Conservation (phyloP, 345 rosid species). For the Hypericum perforatum region DNA sequence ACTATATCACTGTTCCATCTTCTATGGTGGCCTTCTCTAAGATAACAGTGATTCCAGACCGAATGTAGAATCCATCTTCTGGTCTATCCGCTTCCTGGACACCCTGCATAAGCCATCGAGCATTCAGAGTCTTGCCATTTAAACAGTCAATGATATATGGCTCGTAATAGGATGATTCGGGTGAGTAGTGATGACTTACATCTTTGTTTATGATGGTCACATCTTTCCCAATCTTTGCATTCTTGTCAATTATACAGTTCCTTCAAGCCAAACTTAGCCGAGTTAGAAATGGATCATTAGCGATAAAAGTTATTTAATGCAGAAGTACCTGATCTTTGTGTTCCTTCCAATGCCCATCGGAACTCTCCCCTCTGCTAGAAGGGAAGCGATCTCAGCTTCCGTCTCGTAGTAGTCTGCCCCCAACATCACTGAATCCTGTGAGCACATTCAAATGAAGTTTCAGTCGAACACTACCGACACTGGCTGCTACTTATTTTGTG, state of each 20-base stretch:
- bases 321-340: conserved; percentile 58
- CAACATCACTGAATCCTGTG: conserved; percentile 78
- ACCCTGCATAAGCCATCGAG: conserved; percentile 30
- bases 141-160: too few species aligned
- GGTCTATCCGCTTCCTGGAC: conserved; percentile 82
- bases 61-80: conserved; percentile 69
- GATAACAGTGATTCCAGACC: conserved; percentile 63
- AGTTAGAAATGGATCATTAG: background rate
- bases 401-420: conserved; percentile 93
- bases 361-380: conserved; percentile 73
- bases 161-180: too few species aligned
- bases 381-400: conserved; percentile 82
- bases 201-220: conserved; percentile 70
- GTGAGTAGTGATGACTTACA: conserved; percentile 25
- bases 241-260: conserved; percentile 95
- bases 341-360: conserved; percentile 79
- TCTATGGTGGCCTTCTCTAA: conserved; percentile 78
- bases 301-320: background rate
- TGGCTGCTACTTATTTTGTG: background rate
- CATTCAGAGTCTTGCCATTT: background rate
- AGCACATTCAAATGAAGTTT: conserved; percentile 3
- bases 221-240: conserved; percentile 79
- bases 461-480: too few species aligned
- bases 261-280: conserved; percentile 22
- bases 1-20: conserved; percentile 64